Evolutionary conservation across 1,284 basidiomycete genomes (phyloP).

Genomic region (Retiboletus flavoniger): DNA sequence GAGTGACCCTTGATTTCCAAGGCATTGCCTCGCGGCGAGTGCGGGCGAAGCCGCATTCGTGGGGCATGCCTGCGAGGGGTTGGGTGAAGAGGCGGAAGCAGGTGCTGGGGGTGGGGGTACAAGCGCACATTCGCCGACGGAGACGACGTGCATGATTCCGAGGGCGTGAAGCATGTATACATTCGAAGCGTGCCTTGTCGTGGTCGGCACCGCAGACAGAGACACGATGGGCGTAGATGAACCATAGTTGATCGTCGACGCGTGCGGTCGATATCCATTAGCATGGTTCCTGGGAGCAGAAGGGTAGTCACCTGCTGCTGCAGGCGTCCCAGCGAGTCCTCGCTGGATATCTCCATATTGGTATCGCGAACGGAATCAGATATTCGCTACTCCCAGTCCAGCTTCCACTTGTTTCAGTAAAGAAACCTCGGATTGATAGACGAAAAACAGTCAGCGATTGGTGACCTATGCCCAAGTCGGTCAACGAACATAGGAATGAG

Average conservation of each 20-base stretch:
- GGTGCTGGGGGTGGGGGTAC: slow-evolving; percentile 57
- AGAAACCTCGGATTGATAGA: slow-evolving; percentile 80
- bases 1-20: slow-evolving; percentile 67
- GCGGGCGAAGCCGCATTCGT: slow-evolving; percentile 29
- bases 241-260: slow-evolving; percentile 21
- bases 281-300: slow-evolving; percentile 20
- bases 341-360: slow-evolving; percentile 23
- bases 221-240: slow-evolving; percentile 15
- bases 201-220: slow-evolving; percentile 9
- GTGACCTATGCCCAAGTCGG: slow-evolving; percentile 42
- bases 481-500: not conserved
- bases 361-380: slow-evolving; percentile 25
- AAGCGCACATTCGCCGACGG: slow-evolving; percentile 91
- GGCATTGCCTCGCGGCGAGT: slow-evolving; percentile 46
- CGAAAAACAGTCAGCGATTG: slow-evolving; percentile 83
- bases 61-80: slow-evolving; percentile 4
- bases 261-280: slow-evolving; percentile 25
- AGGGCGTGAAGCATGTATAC: slow-evolving; percentile 93
- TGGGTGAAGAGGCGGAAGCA: slow-evolving; percentile 2
- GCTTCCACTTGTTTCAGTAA: slow-evolving; percentile 74
- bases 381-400: slow-evolving; percentile 38
- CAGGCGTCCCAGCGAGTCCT: slow-evolving; percentile 10
- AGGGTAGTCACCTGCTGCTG: slow-evolving; percentile 18
- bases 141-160: slow-evolving; percentile 97
- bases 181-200: slow-evolving; percentile 75